Conservation (phyloP, 352 stramenopile genomes). For the Pythium graminicola region DNA sequence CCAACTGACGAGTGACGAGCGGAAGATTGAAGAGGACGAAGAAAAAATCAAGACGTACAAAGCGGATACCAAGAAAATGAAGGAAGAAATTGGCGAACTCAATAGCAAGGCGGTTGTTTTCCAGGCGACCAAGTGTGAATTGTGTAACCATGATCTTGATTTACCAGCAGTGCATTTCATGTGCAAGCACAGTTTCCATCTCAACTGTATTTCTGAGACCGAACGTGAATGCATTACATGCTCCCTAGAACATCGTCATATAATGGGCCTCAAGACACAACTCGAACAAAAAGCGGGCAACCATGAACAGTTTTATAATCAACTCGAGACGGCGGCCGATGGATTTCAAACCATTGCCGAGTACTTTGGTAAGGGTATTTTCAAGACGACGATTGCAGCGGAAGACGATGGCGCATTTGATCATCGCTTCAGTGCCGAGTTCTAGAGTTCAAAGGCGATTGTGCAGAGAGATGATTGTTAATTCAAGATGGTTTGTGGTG, state of each 20-base stretch:
- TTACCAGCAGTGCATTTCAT: slow-evolving; percentile 89
- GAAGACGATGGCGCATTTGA: slow-evolving; percentile 59
- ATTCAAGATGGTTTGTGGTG: not conserved
- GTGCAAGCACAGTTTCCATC: slow-evolving; percentile 87
- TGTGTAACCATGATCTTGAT: slow-evolving; percentile 87
- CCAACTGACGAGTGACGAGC: slow-evolving; percentile 70
- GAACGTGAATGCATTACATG: slow-evolving; percentile 87
- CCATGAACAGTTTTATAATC: slow-evolving; percentile 92
- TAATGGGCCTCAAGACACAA: slow-evolving; percentile 81
- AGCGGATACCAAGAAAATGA: slow-evolving; percentile 85
- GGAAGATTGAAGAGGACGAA: slow-evolving; percentile 78
- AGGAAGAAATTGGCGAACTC: slow-evolving; percentile 79
- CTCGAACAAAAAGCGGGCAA: slow-evolving; percentile 84
- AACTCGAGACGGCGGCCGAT: slow-evolving; percentile 83
- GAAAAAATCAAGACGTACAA: slow-evolving; percentile 87
- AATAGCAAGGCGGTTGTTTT: slow-evolving; percentile 86
- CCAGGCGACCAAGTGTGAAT: slow-evolving; percentile 85
- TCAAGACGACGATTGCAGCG: slow-evolving; percentile 70
- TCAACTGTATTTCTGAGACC: slow-evolving; percentile 87
- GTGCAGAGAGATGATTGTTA: not conserved
- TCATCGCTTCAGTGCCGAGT: slow-evolving; percentile 78
- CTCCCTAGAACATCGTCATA: slow-evolving; percentile 79
- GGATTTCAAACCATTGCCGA: slow-evolving; percentile 87
- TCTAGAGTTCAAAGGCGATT: slow-evolving; percentile 32
- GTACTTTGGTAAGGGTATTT: slow-evolving; percentile 92